Base-by-base conservation (phyloP, 176 grass and related monocot genomes). In the Thalia dealbata region DNA sequence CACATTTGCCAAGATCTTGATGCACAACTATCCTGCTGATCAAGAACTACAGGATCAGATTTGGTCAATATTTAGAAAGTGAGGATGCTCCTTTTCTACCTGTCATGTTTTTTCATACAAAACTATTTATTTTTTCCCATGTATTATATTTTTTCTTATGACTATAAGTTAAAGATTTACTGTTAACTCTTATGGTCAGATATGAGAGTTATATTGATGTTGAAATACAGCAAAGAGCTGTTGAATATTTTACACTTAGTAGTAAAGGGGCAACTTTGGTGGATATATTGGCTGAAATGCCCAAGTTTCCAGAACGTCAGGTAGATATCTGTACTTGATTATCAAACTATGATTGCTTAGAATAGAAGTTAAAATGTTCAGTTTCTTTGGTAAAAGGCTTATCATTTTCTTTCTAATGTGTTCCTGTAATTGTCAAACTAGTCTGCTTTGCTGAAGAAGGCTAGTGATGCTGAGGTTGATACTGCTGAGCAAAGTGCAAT, bases 401-500 rank as follows among this genome's bases (percentile, higher is more conserved):
- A 68, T 35, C 30, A 44, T 68, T 68, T 41, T 18, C 12, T 7
- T 12, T 45, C 54, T 75, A 61, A 75, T 24, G 16, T 15, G 21
- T 71, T 14, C 76, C 78, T 69, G 50, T 50, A 50, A 23, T 85
- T 89, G 84, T 81, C 69, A 70, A 87, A 84, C 28, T 85, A 99
- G 95, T 99, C 95, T 66, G 87, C 95, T 42, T 83, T 99, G 68
- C 82, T 99, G 76, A 99, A 85, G 73, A 99, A 99, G 80, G 95
- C 95, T 64, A 90, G 92, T 86, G 95, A 99, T 79, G 87, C 95
- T 75, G 95, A 99, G 84, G 81, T 99, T 73, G 95, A 99, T 64
- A 91, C 90, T 25, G 95, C 90, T 84, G 95, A 99, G 79, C 95
- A 99, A 81, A 99, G 95, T 82, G 95, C 95, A 64, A 99, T 99